Percentiles rank a stretch among this genome's conserved stretches.
Conservation (phyloP, 1,284 basidiomycete genomes). For the Bondarzewia mesenterica region DNA sequence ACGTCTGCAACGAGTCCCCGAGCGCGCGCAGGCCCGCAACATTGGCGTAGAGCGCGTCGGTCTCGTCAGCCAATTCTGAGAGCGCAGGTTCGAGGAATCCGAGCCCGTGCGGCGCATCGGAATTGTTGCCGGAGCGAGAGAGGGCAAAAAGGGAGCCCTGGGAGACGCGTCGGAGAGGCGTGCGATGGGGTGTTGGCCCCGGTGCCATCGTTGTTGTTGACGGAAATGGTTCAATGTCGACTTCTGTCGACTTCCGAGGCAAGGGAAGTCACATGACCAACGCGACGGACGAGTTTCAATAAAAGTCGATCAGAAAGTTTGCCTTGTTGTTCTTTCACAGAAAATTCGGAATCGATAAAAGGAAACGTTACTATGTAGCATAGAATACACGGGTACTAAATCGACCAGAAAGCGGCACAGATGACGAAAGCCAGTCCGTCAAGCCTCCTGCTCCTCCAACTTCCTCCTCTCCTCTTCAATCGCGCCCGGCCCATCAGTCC, state of each 20-base stretch:
- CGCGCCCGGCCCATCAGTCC: constrained; percentile 39
- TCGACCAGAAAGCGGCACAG: too few species aligned
- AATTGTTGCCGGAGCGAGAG: constrained; percentile 58
- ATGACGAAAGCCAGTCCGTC: too few species aligned
- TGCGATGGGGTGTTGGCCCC: constrained; percentile 42
- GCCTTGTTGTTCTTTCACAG: too few species aligned
- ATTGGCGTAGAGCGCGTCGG: constrained; percentile 71
- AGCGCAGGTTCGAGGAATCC: constrained; percentile 83
- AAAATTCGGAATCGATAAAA: too few species aligned
- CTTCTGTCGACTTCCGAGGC: too few species aligned
- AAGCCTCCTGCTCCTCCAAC: neutral
- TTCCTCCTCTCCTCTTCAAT: constrained; percentile 26
- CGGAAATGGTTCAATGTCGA: too few species aligned
- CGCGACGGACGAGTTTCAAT: too few species aligned
- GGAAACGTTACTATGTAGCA: too few species aligned
- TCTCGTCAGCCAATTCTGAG: constrained; percentile 83
- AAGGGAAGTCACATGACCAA: too few species aligned
- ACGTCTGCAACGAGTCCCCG: constrained; percentile 70
- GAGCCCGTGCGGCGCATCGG: constrained; percentile 74
- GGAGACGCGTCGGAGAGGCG: constrained; percentile 83
- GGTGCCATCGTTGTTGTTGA: constrained; percentile 13
- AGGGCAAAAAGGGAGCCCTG: constrained; percentile 85
- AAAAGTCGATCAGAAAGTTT: too few species aligned
- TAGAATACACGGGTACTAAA: too few species aligned
- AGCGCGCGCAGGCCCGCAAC: constrained; percentile 65